phyloP scores from a whole-genome alignment of 176 grass and related monocot species.

The Tuctoria greenei region DNA sequence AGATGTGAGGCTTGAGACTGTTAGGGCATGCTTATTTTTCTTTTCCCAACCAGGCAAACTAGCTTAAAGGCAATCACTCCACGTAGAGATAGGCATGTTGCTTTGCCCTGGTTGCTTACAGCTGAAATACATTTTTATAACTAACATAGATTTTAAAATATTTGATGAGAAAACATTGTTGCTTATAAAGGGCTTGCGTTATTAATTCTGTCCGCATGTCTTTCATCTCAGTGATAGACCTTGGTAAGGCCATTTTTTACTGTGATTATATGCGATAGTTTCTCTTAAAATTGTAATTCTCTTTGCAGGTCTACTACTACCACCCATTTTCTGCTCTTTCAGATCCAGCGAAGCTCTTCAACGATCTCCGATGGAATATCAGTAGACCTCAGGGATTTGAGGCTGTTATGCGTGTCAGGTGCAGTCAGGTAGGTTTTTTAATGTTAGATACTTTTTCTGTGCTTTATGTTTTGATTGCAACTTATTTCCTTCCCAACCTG shows the following conservation, averaged over 20 bases:
- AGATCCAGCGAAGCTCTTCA: conserved; percentile 84
- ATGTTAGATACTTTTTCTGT: conserved; percentile 26
- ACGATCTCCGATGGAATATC: conserved; percentile 95
- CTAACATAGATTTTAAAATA: not conserved
- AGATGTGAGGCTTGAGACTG: not conserved
- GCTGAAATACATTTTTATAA: not conserved
- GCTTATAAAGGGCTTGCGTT: not conserved
- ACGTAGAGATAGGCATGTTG: not conserved
- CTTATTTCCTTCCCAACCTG: conserved; percentile 26
- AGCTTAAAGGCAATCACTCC: no score
- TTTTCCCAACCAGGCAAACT: no score
- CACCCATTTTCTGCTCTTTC: conserved; percentile 87
- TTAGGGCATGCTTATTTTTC: conserved; percentile 4
- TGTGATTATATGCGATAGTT: conserved; percentile 5
- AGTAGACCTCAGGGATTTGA: conserved; percentile 90
- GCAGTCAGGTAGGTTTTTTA: conserved; percentile 63
- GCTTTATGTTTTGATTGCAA: conserved; percentile 20
- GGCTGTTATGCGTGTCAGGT: conserved; percentile 90
- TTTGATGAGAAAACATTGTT: not conserved
- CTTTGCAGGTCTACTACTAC: conserved; percentile 83
- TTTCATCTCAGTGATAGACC: not conserved
- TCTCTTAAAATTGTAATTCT: conserved; percentile 16
- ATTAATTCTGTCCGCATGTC: conserved; percentile 12
- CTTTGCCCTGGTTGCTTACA: not conserved
- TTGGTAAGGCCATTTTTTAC: not conserved